phyloP scores from a whole-genome alignment of 169 alveolate species.

The Plasmodium billcollinsi region DNA sequence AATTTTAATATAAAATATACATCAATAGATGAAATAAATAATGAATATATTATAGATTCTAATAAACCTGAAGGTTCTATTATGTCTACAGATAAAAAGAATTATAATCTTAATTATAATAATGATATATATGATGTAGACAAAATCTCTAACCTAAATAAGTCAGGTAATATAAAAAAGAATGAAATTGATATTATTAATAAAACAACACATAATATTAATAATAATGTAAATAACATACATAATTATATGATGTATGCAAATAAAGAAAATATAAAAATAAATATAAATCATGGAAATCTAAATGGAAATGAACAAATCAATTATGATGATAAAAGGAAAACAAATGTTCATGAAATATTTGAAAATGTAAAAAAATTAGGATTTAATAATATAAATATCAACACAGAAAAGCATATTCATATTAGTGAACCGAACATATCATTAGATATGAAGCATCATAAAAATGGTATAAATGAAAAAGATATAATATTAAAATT shows the following conservation, averaged over 20 bases:
- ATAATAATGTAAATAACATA: background rate
- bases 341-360: background rate
- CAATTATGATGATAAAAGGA: background rate
- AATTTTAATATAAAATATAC: too few species aligned
- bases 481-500: slow-evolving; percentile 60
- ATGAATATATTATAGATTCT: slow-evolving; percentile 8
- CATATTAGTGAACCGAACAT: background rate
- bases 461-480: slow-evolving; percentile 2
- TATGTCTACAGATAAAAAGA: background rate
- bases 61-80: background rate
- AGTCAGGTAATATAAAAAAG: background rate
- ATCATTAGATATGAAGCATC: background rate
- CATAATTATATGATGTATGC: slow-evolving; percentile 11
- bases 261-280: slow-evolving; percentile 7
- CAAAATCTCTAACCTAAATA: background rate
- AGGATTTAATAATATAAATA: too few species aligned
- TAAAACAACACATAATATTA: slow-evolving; percentile 7
- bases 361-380: too few species aligned
- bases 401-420: background rate
- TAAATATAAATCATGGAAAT: background rate
- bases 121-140: slow-evolving; percentile 2
- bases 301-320: slow-evolving; percentile 2
- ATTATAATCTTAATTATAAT: background rate
- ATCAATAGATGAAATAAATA: background rate
- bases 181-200: slow-evolving; percentile 1